Conservation (phyloP, 257 asterid species). For the Nicotiana sylvestris region DNA sequence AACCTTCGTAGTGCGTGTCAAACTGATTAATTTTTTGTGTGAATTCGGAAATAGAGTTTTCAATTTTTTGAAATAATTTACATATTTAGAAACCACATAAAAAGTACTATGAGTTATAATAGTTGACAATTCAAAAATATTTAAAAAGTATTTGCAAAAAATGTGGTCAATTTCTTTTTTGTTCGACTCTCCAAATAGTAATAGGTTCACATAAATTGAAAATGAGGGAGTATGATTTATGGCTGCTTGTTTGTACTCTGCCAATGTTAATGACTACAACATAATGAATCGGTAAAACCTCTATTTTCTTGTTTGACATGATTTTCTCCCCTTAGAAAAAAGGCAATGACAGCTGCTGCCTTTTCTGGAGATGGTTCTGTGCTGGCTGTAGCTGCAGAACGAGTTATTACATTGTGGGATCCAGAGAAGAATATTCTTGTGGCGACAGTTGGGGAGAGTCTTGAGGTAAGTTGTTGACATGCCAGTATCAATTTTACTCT, state of each 20-base stretch:
- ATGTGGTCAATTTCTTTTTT: too few relatives aligned
- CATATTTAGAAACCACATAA: too few relatives aligned
- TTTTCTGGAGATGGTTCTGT: constrained; percentile 91
- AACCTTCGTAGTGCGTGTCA: too few relatives aligned
- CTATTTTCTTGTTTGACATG: neutral
- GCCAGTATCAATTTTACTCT: neutral
- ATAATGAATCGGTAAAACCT: neutral
- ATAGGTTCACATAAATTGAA: too few relatives aligned
- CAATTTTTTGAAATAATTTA: too few relatives aligned
- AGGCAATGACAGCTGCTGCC: constrained; percentile 78
- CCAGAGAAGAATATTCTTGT: constrained; percentile 73
- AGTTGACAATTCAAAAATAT: too few relatives aligned
- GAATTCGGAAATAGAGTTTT: too few relatives aligned
- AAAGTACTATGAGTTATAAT: too few relatives aligned
- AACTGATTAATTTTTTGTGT: too few relatives aligned
- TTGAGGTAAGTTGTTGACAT: constrained; percentile 45
- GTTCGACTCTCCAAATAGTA: too few relatives aligned
- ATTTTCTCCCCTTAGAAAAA: constrained; percentile 43
- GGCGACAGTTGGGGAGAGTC: constrained; percentile 75
- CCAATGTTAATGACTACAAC: neutral
- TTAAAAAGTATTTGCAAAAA: too few relatives aligned
- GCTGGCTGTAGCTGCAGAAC: constrained; percentile 92
- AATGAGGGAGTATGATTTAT: neutral
- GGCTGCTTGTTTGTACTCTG: neutral
- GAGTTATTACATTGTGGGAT: constrained; percentile 87